Base-by-base conservation (phyloP, 345 rosid genomes). In the Nephelium lappaceum region DNA sequence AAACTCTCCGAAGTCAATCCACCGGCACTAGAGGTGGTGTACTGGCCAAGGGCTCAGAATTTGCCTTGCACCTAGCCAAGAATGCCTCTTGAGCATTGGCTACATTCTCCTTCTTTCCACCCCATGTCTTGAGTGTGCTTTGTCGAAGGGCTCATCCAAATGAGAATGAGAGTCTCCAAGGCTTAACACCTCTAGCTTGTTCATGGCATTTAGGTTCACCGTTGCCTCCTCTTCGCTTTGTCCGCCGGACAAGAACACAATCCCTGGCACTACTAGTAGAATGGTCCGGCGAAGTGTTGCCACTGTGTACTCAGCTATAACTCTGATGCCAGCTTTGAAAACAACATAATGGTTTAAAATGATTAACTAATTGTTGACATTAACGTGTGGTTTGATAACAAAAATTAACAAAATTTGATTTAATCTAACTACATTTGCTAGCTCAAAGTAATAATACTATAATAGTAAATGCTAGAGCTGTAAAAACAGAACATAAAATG, bases 101-200 rank as follows among this genome's bases (percentile, higher is more conserved):
- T 1, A 93, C 79, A 69, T 88, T 92, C 81, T 91, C 97, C 69
- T n/a, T n/a, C n/a, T 89, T 89, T 39, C 99, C 99, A 0, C 42
- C 87, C 97, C 99, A 95, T 25, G 84, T 88, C 90, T 91, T 93
- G 83, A 95, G 98, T 3, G 99, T 95, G 89, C 98, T 95, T 63
- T 90, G 91, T 69, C 92, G 99, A 66, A 93, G 86, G 2, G 99
- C 98, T 81, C 99, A 88, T 27, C 98, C 97, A 57, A 95, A 95
- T 1, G 99, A 95, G 95, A 95, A 93, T 41, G 99, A 88, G 5
- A 95, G 86, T 11, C 94, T 89, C 99, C 99, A 93, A 74, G 98
- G 98, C 83, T 95, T 83, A 87, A 47, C 72, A 91, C 88, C 11
- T 87, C 85, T 8, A 92, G 89, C 87, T 90, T 91, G 86, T 92